Evolutionary conservation across 2,329 filamentous ascomycete genomes (phyloP).

Genomic region (Fusarium illudens): DNA sequence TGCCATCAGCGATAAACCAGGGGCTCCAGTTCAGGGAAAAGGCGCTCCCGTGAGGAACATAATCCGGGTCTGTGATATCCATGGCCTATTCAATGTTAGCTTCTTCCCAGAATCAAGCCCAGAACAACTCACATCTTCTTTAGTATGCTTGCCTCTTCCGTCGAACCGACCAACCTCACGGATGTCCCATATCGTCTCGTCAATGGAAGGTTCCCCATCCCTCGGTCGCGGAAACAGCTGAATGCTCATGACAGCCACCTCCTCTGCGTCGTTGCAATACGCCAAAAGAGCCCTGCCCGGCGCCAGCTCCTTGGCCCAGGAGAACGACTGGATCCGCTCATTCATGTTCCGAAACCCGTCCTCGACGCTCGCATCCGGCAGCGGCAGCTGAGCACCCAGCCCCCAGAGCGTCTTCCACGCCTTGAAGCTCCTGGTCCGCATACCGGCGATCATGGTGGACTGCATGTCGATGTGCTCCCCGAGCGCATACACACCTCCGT

Average conservation of each 20-base stretch:
- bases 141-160: slow-evolving; percentile 56
- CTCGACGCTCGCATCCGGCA: slow-evolving; percentile 53
- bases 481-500: slow-evolving; percentile 59
- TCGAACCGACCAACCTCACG: slow-evolving; percentile 60
- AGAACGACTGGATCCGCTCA: slow-evolving; percentile 60
- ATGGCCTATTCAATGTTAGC: slow-evolving; percentile 37
- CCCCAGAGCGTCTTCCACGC: slow-evolving; percentile 66
- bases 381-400: slow-evolving; percentile 59
- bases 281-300: slow-evolving; percentile 57
- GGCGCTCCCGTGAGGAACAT: slow-evolving; percentile 56
- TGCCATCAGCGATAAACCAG: slow-evolving; percentile 53
- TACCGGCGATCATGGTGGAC: slow-evolving; percentile 41
- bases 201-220: slow-evolving; percentile 23
- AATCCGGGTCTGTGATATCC: slow-evolving; percentile 57
- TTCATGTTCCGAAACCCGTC: slow-evolving; percentile 48
- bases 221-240: slow-evolving; percentile 48
- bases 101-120: not conserved
- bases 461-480: slow-evolving; percentile 55
- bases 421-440: slow-evolving; percentile 53
- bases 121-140: slow-evolving; percentile 38
- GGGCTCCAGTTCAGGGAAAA: slow-evolving; percentile 65
- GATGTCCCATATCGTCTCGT: slow-evolving; percentile 57
- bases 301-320: slow-evolving; percentile 59
- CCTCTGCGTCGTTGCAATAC: slow-evolving; percentile 59
- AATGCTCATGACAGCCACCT: slow-evolving; percentile 61